Evolutionary conservation across 2,329 filamentous ascomycete species (phyloP).

Genomic region (Aspergillus texensis): DNA sequence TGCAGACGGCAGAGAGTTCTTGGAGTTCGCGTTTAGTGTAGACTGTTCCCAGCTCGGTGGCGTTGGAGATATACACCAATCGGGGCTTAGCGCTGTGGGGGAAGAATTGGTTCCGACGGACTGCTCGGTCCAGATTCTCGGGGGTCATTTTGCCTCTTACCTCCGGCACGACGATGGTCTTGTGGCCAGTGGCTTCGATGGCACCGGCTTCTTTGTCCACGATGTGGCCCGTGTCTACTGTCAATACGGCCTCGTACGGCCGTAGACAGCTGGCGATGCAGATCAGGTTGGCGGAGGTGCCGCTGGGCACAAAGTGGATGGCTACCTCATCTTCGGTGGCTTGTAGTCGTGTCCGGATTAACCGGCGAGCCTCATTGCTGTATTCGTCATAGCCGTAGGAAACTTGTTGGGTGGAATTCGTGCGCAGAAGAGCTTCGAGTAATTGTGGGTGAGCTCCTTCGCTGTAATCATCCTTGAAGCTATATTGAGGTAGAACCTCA

Average conservation of each 20-base stretch:
- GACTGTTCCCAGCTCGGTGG: conserved; percentile 54
- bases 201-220: conserved; percentile 55
- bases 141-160: conserved; percentile 54
- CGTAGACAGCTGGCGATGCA: conserved; percentile 55
- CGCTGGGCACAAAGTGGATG: conserved; percentile 56
- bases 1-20: conserved; percentile 49
- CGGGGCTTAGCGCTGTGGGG: conserved; percentile 56
- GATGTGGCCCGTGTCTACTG: conserved; percentile 54
- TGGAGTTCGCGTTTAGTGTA: conserved; percentile 49
- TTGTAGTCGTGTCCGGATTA: conserved; percentile 42
- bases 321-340: conserved; percentile 44
- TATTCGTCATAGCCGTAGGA: conserved; percentile 54
- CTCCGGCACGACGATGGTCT: conserved; percentile 53
- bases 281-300: conserved; percentile 56
- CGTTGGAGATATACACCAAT: conserved; percentile 57
- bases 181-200: conserved; percentile 56
- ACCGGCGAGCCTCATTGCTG: conserved; percentile 44
- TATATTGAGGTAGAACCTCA: conserved; percentile 40
- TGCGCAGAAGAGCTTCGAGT: conserved; percentile 49
- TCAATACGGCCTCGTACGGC: conserved; percentile 56
- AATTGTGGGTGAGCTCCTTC: conserved; percentile 56
- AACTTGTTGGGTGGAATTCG: conserved; percentile 50
- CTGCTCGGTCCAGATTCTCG: conserved; percentile 42
- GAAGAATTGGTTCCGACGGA: conserved; percentile 55
- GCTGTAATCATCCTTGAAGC: conserved; percentile 56